phyloP scores from a whole-genome alignment of 768 basidiomycete species.

The Hirschioporus abietinus region DNA sequence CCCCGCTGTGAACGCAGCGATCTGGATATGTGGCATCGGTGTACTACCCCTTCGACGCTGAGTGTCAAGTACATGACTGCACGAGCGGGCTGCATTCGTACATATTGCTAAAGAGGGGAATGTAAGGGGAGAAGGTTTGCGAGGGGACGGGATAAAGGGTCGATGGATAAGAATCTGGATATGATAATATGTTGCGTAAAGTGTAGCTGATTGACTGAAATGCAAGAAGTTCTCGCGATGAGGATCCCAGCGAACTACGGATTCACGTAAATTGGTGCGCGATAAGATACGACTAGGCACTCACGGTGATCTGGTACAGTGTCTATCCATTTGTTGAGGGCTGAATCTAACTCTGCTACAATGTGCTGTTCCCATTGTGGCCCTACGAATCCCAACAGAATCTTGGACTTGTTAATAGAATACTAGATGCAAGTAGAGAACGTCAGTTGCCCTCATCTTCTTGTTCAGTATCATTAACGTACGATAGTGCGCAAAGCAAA shows the following conservation, averaged over 20 bases:
- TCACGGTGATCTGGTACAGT: slow-evolving; percentile 54
- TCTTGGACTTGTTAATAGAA: slow-evolving; percentile 59
- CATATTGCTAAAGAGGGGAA: slow-evolving; percentile 73
- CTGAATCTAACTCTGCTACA: slow-evolving; percentile 66
- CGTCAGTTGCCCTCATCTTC: neutral
- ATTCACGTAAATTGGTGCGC: slow-evolving; percentile 27
- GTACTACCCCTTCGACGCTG: slow-evolving; percentile 34
- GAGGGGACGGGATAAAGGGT: slow-evolving; percentile 65
- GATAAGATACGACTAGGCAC: slow-evolving; percentile 17
- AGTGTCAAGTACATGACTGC: slow-evolving; percentile 63
- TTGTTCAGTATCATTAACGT: slow-evolving; percentile 18
- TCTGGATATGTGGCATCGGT: slow-evolving; percentile 28
- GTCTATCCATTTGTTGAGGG: slow-evolving; percentile 68
- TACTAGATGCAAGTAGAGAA: slow-evolving; percentile 43
- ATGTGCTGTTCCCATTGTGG: slow-evolving; percentile 58
- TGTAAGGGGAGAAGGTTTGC: slow-evolving; percentile 40
- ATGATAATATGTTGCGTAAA: slow-evolving; percentile 56
- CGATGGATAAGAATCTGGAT: slow-evolving; percentile 73
- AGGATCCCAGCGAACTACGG: slow-evolving; percentile 39
- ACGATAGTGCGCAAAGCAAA: slow-evolving; percentile 57
- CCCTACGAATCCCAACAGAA: slow-evolving; percentile 45
- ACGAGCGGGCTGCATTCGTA: slow-evolving; percentile 76
- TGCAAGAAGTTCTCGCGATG: slow-evolving; percentile 34
- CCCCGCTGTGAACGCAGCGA: slow-evolving; percentile 41
- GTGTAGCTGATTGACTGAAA: slow-evolving; percentile 52